These are phyloP conservation scores for Ambrosia artemisiifolia DNA, from an alignment of 129 eudicot species.

Conservation along the genomic window DNA sequence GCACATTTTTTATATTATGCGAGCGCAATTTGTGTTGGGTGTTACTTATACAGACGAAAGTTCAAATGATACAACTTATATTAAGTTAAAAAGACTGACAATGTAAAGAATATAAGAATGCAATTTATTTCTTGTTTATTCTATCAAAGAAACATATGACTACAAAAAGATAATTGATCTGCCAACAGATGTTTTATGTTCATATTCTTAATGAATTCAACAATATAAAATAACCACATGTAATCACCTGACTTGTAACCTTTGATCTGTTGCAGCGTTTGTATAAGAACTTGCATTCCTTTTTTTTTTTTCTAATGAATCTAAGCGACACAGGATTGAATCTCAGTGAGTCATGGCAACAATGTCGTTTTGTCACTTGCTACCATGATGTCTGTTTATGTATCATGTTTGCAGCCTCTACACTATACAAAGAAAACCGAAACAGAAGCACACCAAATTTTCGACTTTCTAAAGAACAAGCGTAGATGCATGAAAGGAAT, in stretches of 20 bases:
- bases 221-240: slow-evolving; percentile 24
- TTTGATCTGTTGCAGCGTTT: slow-evolving; percentile 26
- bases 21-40: neutral
- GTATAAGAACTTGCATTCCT: slow-evolving; percentile 20
- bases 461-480: slow-evolving; percentile 30
- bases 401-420: slow-evolving; percentile 37
- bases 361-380: slow-evolving; percentile 20
- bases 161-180: slow-evolving; percentile 33
- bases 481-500: slow-evolving; percentile 47
- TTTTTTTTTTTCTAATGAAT: slow-evolving; percentile 12
- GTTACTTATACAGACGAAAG: neutral
- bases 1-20: neutral
- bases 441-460: slow-evolving; percentile 48
- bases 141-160: slow-evolving; percentile 29
- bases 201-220: slow-evolving; percentile 27
- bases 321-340: slow-evolving; percentile 12
- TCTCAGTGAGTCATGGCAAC: slow-evolving; percentile 22
- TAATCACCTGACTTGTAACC: slow-evolving; percentile 41
- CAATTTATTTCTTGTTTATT: slow-evolving; percentile 26
- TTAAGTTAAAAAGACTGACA: neutral
- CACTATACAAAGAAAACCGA: slow-evolving; percentile 48
- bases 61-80: neutral
- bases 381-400: slow-evolving; percentile 10
- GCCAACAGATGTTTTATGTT: slow-evolving; percentile 29
- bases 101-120: slow-evolving; percentile 18